Evolutionary conservation across 2,329 filamentous ascomycete genomes (phyloP).

Genomic region (Cladophialophora yegresii): DNA sequence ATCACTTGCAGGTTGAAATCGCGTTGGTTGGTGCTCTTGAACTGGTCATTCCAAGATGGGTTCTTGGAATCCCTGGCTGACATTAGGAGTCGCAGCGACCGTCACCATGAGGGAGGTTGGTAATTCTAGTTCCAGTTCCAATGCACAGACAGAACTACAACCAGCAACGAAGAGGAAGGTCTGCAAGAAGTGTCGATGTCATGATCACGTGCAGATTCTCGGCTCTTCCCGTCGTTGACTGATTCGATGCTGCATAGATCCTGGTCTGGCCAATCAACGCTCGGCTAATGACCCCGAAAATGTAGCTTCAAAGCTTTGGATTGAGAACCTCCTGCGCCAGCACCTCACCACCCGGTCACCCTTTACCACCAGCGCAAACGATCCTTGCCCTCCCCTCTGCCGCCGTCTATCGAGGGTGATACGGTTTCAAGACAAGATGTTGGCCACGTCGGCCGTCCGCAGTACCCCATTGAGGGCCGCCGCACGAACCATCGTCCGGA

Average conservation of each 20-base stretch:
- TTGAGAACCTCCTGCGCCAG: conserved; percentile 24
- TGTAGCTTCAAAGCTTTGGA: conserved; percentile 31
- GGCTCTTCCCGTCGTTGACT: neutral
- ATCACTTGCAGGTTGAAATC: conserved; percentile 50
- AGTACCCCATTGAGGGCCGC: conserved; percentile 81
- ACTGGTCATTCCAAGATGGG: conserved; percentile 35
- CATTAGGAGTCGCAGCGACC: conserved; percentile 14
- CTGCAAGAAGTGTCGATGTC: neutral
- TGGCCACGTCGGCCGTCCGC: conserved; percentile 89
- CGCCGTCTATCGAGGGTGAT: conserved; percentile 30
- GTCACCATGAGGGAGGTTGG: neutral
- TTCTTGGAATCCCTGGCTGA: conserved; percentile 26
- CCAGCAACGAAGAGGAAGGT: neutral
- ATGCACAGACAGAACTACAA: neutral
- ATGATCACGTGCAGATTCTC: neutral
- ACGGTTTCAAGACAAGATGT: conserved; percentile 64
- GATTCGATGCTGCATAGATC: conserved; percentile 1
- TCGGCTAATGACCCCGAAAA: conserved; percentile 21
- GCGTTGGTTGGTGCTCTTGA: conserved; percentile 36
- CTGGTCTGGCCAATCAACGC: conserved; percentile 21
- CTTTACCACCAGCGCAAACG: conserved; percentile 22
- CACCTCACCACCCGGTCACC: conserved; percentile 20
- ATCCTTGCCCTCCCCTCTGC: conserved; percentile 25
- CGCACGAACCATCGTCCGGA: conserved; percentile 71
- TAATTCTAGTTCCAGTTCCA: neutral